Base-by-base conservation (phyloP, 331 rosid genomes). In the Malus hybrid region DNA sequence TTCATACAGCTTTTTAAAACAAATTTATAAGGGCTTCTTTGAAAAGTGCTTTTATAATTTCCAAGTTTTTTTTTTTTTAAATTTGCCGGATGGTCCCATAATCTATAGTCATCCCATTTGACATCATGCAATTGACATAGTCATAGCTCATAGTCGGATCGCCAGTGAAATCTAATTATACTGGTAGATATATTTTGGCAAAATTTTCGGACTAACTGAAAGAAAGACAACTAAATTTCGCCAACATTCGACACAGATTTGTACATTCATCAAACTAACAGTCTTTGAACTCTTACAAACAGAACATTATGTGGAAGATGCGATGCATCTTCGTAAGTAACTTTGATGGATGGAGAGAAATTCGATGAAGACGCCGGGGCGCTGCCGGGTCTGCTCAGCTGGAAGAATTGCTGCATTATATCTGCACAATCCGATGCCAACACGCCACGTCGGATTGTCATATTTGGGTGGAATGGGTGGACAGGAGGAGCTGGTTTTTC, bases 391-490 rank as follows among this genome's bases (percentile, higher is more conserved):
- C 85, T 68, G 82, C 84, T 89, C 70, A 89, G 83, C 81, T 86
- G 97, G 81, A 95, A 95, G 88, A 95, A 95, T 69, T 92, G 96
- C 80, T 89, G 96, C 99, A 95, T 95, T 66, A 36, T 86, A 78
- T 90, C 93, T 1, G 99, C 89, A 63, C 99, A 92, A 31, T 90
- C 99, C 0, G 89, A 71, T 15, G 93, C 91, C 83, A 95, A 69
- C 34, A 95, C 81, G 2, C 93, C 91, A 59, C 98, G 80, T 42
- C 99, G 83, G 70, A 95, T 78, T 22, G 71, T 88, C 75, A 95
- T 85, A 4, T 92, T 92, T 11, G 99, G 98, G 86, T 95, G 99
- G 77, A 95, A 95, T 28, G 99, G 99, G 52, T 95, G 99, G 73
- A 87, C 86, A 4, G 98, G 98, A 19, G 96, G 88, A 64, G 93